These are phyloP conservation scores for Coriolopsis trogii DNA, from an alignment of 1,284 basidiomycete species.

Conservation along the genomic window DNA sequence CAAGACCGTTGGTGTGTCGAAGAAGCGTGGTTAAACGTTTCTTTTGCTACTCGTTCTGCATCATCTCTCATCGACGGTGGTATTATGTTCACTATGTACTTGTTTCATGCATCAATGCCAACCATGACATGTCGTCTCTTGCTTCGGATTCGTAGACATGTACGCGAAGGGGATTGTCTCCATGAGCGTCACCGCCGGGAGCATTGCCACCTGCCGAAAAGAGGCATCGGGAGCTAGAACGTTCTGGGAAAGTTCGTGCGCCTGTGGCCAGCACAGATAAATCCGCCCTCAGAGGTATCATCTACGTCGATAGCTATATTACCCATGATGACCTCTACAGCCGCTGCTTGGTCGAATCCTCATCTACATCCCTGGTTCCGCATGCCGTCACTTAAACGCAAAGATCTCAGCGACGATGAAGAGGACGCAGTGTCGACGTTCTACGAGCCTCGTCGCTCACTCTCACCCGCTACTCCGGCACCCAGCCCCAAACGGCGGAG, in stretches of 20 bases:
- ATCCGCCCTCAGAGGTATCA: too few relatives aligned
- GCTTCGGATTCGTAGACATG: too few relatives aligned
- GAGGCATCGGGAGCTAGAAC: conserved; percentile 15
- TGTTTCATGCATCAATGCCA: conserved; percentile 25
- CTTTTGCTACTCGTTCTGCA: conserved; percentile 1
- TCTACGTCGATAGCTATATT: conserved; percentile 3
- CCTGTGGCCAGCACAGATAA: conserved; percentile 23
- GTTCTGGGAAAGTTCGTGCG: conserved; percentile 23
- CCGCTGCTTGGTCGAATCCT: conserved; percentile 33
- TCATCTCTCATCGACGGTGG: conserved; percentile 23
- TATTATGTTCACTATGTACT: conserved; percentile 27
- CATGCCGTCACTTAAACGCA: conserved; percentile 51
- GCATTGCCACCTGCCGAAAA: too few relatives aligned
- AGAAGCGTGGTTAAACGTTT: conserved; percentile 78
- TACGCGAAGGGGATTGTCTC: too few relatives aligned
- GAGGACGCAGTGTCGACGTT: conserved; percentile 13
- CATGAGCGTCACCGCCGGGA: too few relatives aligned
- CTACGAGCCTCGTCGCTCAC: conserved; percentile 17
- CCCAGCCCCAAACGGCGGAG: conserved; percentile 51
- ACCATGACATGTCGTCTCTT: conserved; percentile 24
- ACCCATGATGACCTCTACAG: conserved; percentile 30
- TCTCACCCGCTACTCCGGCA: conserved; percentile 19
- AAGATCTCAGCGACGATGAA: conserved; percentile 33
- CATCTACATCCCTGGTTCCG: conserved; percentile 59
- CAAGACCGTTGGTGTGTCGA: conserved; percentile 92